Percentiles rank a stretch among this genome's conserved stretches.
Conservation (phyloP, 2,329 filamentous ascomycete genomes). For the Akanthomyces uredinophilus region DNA sequence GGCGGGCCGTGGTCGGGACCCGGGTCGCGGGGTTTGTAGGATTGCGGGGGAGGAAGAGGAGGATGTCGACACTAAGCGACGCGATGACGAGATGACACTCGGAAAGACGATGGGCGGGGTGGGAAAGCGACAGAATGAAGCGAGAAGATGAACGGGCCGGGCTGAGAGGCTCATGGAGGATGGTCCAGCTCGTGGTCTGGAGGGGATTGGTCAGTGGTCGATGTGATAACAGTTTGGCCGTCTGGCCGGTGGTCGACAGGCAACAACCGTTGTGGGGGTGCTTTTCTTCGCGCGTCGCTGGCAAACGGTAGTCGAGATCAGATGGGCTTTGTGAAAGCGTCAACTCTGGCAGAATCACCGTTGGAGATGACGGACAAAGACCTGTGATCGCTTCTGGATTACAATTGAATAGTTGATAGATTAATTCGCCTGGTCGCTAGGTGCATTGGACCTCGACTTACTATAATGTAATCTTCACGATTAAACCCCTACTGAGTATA, state of each 20-base stretch:
- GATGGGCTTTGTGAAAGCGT: not conserved
- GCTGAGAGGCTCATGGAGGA: slow-evolving; percentile 14
- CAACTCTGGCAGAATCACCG: not conserved
- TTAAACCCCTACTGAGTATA: too few relatives aligned
- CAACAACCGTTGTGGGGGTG: not conserved
- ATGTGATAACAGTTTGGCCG: not conserved
- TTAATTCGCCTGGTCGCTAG: not conserved
- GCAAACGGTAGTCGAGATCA: too few relatives aligned
- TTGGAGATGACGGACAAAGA: too few relatives aligned
- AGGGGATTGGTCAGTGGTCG: not conserved
- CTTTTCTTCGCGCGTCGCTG: too few relatives aligned
- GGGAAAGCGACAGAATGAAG: not conserved
- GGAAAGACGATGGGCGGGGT: slow-evolving; percentile 16
- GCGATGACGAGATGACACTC: slow-evolving; percentile 16
- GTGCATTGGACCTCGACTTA: not conserved
- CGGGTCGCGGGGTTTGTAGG: not conserved
- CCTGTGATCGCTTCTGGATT: too few relatives aligned
- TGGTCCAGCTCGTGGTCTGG: not conserved
- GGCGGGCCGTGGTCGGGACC: not conserved
- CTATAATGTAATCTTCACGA: not conserved
- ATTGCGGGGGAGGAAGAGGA: slow-evolving; percentile 9
- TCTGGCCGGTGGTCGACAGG: not conserved
- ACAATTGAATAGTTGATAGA: too few relatives aligned
- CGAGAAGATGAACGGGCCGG: not conserved
- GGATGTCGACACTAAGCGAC: slow-evolving; percentile 13